Evolutionary conservation across 1,139 yeast genomes (phyloP).

Genomic region (Meyerozyma smithsonii): DNA sequence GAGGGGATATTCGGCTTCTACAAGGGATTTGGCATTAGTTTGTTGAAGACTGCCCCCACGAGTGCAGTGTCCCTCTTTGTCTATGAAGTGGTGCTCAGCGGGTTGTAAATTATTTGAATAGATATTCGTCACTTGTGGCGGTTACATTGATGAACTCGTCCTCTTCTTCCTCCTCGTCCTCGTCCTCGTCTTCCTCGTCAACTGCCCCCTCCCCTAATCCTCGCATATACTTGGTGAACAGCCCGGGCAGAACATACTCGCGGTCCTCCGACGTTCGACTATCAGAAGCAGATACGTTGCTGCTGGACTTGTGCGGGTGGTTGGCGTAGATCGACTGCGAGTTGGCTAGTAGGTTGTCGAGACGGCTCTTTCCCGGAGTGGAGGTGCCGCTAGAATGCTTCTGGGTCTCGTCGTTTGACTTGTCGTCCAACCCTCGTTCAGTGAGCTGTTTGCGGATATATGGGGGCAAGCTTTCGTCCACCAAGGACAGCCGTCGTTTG

Average conservation of each 20-base stretch:
- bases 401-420: background rate
- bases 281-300: constrained; percentile 10
- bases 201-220: constrained; percentile 19
- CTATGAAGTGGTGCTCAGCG: constrained; percentile 46
- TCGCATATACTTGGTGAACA: constrained; percentile 25
- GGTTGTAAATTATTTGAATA: constrained; percentile 19
- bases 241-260: constrained; percentile 42
- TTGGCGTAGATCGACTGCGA: constrained; percentile 36
- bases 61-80: constrained; percentile 73
- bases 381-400: background rate
- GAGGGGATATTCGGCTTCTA: constrained; percentile 71
- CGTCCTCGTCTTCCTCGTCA: constrained; percentile 17
- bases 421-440: constrained; percentile 2
- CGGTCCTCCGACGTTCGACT: constrained; percentile 18
- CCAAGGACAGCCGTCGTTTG: constrained; percentile 29
- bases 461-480: constrained; percentile 35
- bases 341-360: constrained; percentile 33
- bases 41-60: constrained; percentile 77
- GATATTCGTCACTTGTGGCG: constrained; percentile 26
- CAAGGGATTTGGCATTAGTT: constrained; percentile 64
- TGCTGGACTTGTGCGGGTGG: constrained; percentile 10
- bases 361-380: constrained; percentile 12
- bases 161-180: constrained; percentile 17
- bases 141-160: constrained; percentile 26
- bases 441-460: constrained; percentile 33